phyloP scores from a whole-genome alignment of 1,139 yeast genomes.

The Zygoascus hellenicus region DNA sequence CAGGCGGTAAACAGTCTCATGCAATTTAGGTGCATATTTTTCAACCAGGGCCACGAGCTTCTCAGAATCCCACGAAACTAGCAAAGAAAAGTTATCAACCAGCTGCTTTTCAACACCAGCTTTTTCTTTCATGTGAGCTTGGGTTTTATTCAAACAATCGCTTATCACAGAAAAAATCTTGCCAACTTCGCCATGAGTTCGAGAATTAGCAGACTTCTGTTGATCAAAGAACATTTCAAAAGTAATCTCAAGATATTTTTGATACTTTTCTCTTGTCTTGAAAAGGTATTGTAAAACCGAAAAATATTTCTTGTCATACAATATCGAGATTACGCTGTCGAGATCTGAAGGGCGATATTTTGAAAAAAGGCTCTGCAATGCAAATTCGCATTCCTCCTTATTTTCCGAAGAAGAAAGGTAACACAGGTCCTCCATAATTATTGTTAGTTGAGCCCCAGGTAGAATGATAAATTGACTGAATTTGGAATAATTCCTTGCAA shows the following conservation, averaged over 20 bases:
- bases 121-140: slow-evolving; percentile 19
- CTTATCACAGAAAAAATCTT: slow-evolving; percentile 27
- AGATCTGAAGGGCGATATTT: slow-evolving; percentile 52
- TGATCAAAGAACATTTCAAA: slow-evolving; percentile 21
- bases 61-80: slow-evolving; percentile 18
- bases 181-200: slow-evolving; percentile 9
- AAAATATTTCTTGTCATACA: slow-evolving; percentile 50
- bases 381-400: slow-evolving; percentile 62
- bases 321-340: slow-evolving; percentile 42
- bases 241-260: slow-evolving; percentile 46
- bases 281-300: slow-evolving; percentile 56
- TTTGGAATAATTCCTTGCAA: slow-evolving; percentile 73
- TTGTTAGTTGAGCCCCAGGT: slow-evolving; percentile 51
- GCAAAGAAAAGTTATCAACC: slow-evolving; percentile 19
- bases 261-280: slow-evolving; percentile 46
- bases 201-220: slow-evolving; percentile 14
- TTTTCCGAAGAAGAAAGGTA: slow-evolving; percentile 34
- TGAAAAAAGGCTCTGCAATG: slow-evolving; percentile 62
- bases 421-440: slow-evolving; percentile 49
- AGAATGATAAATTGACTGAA: slow-evolving; percentile 70
- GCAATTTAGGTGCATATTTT: slow-evolving; percentile 22
- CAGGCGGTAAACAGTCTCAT: slow-evolving; percentile 23
- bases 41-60: slow-evolving; percentile 22
- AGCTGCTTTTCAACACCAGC: slow-evolving; percentile 19
- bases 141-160: slow-evolving; percentile 25